Base-by-base conservation (phyloP, 2,329 filamentous ascomycete species). In the Epichloe sylvatica region DNA sequence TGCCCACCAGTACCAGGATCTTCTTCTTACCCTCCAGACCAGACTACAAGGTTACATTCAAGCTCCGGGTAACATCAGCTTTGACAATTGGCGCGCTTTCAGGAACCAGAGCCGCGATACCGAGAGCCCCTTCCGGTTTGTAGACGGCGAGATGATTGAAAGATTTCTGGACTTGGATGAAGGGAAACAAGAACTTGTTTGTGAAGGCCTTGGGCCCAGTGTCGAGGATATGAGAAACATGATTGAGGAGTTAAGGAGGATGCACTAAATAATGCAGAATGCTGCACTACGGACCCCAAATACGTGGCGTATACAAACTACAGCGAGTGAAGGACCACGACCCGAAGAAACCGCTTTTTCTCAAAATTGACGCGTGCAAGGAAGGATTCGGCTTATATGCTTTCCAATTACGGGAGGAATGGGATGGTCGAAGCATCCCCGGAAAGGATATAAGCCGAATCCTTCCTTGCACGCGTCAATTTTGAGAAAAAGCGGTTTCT, bases 61-160 rank as follows among this genome's bases (percentile, higher is more conserved):
- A 36, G 81, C 79, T 0, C 77, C 84, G 0, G 92, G 92, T 0
- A 71, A 81, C 45, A 77, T 94, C 45, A 74, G 81, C 0, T 97
- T 95, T 64, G 77, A 80, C 38, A 72, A 75, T 21, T 98, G 86
- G 70, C 78, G 92, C n/a, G 84, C 84, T 0, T 94, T 91, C 69
- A 80, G 80, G 53, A 94, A 81, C 49, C 72, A 79, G 23, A 78
- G 85, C 52, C 77, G 79, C 0, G 81, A 84, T 3, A 86, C 84
- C 0, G 81, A 85, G 0, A 86, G 84, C 38, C 91, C 92, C 0
- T 86, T 80, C 60, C 76, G 91, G 1, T 97, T 97, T 59, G 78
- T 98, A 12, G 92, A 98, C 60, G 92, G 91, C 0, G 91, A 96
- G 63, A 72, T 97, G 59, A 74, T 98, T 12, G 91, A 97, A 67